These are phyloP conservation scores for Strobilomyces echinocephalus DNA, from an alignment of 768 basidiomycete genomes.

Conservation along the genomic window DNA sequence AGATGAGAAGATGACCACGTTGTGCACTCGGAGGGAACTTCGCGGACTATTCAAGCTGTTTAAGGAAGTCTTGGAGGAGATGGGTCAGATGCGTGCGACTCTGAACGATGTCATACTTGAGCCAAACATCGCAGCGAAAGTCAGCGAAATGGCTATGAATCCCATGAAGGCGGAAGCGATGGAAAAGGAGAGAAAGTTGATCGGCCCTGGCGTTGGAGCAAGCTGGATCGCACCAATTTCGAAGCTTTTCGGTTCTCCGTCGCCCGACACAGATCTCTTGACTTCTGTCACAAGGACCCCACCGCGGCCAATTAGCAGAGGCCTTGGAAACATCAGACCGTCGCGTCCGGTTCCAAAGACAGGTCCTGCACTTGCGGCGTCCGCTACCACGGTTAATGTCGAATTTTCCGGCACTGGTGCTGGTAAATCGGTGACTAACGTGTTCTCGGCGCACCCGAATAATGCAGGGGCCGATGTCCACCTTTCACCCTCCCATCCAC, in stretches of 20 bases:
- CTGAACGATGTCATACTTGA: conserved; percentile 91
- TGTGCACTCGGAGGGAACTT: conserved; percentile 75
- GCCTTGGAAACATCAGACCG: conserved; percentile 19
- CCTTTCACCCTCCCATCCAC: conserved; percentile 11
- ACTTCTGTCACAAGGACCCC: conserved; percentile 21
- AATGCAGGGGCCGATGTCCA: conserved; percentile 12
- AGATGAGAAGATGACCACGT: conserved; percentile 60
- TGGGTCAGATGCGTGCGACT: conserved; percentile 74
- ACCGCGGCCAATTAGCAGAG: conserved; percentile 26
- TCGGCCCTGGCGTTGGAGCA: conserved; percentile 33
- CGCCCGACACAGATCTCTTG: conserved; percentile 14
- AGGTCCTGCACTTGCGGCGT: conserved; percentile 79
- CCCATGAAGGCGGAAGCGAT: conserved; percentile 47
- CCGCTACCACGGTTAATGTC: conserved; percentile 90
- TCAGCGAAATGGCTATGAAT: conserved; percentile 69
- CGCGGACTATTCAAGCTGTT: conserved; percentile 77
- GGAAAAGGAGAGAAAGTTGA: conserved; percentile 28
- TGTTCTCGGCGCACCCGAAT: conserved; percentile 31
- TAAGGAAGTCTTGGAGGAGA: conserved; percentile 77
- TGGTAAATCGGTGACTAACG: conserved; percentile 50
- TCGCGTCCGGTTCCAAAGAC: conserved; percentile 71
- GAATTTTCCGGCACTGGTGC: conserved; percentile 80
- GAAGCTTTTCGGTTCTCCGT: conserved; percentile 60
- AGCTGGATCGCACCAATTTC: conserved; percentile 87
- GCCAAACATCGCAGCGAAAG: conserved; percentile 63